phyloP scores from a whole-genome alignment of 495 filamentous ascomycete species.

The Penicillium chermesinum region DNA sequence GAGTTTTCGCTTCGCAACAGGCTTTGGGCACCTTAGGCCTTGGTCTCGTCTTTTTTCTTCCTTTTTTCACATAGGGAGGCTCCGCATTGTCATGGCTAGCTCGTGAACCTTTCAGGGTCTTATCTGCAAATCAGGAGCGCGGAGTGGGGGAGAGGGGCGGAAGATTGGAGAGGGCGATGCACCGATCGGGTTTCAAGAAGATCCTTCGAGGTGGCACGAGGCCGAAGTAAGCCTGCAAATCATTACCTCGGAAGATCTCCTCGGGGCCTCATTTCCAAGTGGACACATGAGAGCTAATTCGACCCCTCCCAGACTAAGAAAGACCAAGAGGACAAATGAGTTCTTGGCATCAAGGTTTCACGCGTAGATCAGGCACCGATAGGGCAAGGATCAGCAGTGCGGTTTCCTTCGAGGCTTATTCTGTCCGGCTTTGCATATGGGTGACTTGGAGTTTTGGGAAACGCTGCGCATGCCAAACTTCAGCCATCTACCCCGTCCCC shows the following conservation, averaged over 20 bases:
- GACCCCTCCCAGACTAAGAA: conserved; percentile 16
- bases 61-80: conserved; percentile 8
- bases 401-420: not conserved
- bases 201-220: conserved; percentile 7
- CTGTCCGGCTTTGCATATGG: too few relatives aligned
- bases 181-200: not conserved
- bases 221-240: not conserved
- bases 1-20: too few relatives aligned
- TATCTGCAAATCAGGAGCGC: not conserved
- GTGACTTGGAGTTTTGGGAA: too few relatives aligned
- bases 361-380: conserved; percentile 11
- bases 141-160: not conserved
- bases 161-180: not conserved
- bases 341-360: conserved; percentile 20
- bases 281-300: too few relatives aligned
- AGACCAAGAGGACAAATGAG: conserved; percentile 1
- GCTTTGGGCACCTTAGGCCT: not conserved
- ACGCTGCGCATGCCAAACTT: too few relatives aligned
- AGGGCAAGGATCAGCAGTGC: conserved; percentile 5
- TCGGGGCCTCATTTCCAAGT: too few relatives aligned
- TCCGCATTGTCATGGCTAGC: conserved; percentile 16
- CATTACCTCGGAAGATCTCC: not conserved
- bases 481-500: too few relatives aligned
- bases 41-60: not conserved
- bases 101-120: conserved; percentile 10